Conservation (phyloP, 2,329 filamentous ascomycete species). For the Neonectria coccinea region DNA sequence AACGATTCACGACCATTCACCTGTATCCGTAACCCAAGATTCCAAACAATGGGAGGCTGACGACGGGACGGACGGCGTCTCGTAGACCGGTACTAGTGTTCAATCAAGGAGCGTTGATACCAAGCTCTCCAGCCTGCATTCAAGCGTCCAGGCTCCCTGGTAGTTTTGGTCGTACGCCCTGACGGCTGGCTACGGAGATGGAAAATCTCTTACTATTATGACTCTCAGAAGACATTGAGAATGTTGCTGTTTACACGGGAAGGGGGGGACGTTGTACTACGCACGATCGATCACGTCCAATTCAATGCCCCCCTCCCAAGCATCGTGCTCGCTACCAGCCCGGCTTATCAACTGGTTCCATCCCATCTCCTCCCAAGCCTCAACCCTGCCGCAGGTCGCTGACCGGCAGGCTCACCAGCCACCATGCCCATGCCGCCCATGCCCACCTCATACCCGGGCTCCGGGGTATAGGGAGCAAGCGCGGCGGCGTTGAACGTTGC, state of each 20-base stretch:
- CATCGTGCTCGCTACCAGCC: conserved; percentile 19
- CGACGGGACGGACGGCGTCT: conserved; percentile 16
- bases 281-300: background rate
- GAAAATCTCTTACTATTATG: no score
- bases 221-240: background rate
- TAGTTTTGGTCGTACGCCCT: background rate
- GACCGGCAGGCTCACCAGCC: conserved; percentile 22
- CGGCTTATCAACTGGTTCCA: conserved; percentile 5
- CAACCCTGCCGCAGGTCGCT: conserved; percentile 29
- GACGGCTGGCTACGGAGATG: no score
- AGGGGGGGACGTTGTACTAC: background rate
- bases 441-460: conserved; percentile 7
- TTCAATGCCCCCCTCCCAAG: background rate
- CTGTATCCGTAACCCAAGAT: conserved; percentile 4
- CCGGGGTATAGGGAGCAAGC: conserved; percentile 29
- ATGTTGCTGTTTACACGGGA: background rate
- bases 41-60: conserved; percentile 6
- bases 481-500: conserved; percentile 39
- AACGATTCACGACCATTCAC: background rate
- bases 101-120: conserved; percentile 4
- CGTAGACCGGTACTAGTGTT: background rate
- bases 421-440: background rate
- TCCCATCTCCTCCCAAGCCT: conserved; percentile 21
- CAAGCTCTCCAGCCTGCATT: background rate
- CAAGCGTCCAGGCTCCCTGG: background rate